Base-by-base conservation (phyloP, 192 early-diverging fungal genomes). In the Coemansia sp. region DNA sequence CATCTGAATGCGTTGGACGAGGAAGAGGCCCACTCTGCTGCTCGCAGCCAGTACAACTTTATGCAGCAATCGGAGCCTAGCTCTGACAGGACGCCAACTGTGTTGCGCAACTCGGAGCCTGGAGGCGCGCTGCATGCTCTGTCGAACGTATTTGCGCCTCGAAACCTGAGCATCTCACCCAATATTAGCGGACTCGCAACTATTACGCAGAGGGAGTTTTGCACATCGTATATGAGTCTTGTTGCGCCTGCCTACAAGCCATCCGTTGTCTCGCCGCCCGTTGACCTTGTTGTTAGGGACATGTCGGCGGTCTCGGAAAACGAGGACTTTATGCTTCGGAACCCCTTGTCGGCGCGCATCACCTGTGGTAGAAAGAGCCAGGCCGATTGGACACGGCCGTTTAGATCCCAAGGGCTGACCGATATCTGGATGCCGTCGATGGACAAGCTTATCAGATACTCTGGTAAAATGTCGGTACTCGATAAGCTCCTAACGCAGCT, bases 391-490 rank as follows among this genome's bases (percentile, higher is more conserved):
- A 66, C 78, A 20, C 65, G 63, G 50, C 78, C 74, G 9, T 73
- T 71, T 56, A 62, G 60, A 14, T 66, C 70, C 15, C 82, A 88
- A 41, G 89, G 90, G 4, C 77, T 76, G 36, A 84, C 88, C 0
- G 73, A 85, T 64, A 90, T 91, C 59, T 87, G 84, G 83, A 85
- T 90, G 73, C 90, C 90, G 25, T 85, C 85, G 20, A 86, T 90
- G 82, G 85, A 90, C 43, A 89, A 90, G 62, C 76, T 94, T 19
- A 87, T 94, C 48, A 75, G 87, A 65, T 89, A 91, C 66, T 92
- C 91, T 58, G 92, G 90, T 34, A 93, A 93, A 75, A 67, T 93
- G 69, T 80, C 85, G 6, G 85, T 80, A 9, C 73, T 93, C 45
- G 92, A 93, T 65, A 83, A 81, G 58, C 69, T 93, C 41, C 70